Evolutionary conservation across 1,284 basidiomycete species (phyloP), one percentile per base, ranked within the genome.

Genomic region (Irpex sp.): DNA sequence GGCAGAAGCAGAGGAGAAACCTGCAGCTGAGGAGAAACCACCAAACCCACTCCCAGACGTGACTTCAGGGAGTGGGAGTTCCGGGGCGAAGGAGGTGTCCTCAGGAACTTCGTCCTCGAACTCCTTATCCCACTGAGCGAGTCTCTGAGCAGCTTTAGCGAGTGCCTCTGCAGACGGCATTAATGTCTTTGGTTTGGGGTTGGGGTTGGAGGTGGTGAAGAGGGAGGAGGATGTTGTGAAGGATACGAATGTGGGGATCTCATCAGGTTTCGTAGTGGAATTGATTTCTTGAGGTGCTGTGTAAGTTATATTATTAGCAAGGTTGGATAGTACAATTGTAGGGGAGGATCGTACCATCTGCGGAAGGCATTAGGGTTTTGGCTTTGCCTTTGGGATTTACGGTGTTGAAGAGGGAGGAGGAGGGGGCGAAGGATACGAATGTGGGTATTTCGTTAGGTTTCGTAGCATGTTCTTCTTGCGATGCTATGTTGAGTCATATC

Each of bases 121-220:
- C 57, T 85, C 82, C 19, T 75, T 72, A 45, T 86, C 82, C 88
- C 68, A 83, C 68, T 77, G 73, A 62, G 75, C 76, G 72, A 86
- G 77, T 66, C 77, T 82, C 60, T 79, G 77, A 68, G 80, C 74
- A 0, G 87, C 88, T 63, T 78, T 78, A 5, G 79, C 80, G 6
- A 88, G 68, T 1, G 89, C 86, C 23, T 74, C 75, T n/a, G 75
- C 77, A 2, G 88, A 87, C 0, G 87, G 87, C 45, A 75, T 69
- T 6, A 86, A 73, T 51, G 57, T 67, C 23, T 42, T 63, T 19
- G 37, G 45, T 66, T 66, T 57, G 28, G 61, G 33, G 60, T 59
- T 52, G 60, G 56, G 6, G 28, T 3, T 28, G 28, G 2, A 18
- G 51, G 59, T 8, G 42, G 45, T 3, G 54, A 61, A 23, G 37